Evolutionary conservation across 169 alveolate species (phyloP), one percentile per base, ranked within the genome.

Genomic region (Hepatocystis sp.): DNA sequence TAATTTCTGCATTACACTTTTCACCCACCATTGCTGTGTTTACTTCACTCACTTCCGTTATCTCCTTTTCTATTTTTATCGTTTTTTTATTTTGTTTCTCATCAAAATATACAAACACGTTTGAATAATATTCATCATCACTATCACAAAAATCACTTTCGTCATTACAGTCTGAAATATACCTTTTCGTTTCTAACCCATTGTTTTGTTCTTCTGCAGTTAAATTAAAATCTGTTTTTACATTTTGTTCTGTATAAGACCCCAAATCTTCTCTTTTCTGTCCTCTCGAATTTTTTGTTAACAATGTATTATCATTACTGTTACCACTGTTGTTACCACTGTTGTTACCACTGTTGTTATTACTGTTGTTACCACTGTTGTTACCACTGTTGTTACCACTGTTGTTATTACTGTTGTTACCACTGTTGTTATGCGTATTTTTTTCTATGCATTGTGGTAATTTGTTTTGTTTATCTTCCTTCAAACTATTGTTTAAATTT

Each of bases 41-140:
- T 1, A 11, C 32, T 11, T 56, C 60, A n/a, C n/a, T n/a, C n/a
- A n/a, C n/a, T n/a, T n/a, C n/a, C n/a, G n/a, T n/a, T n/a, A n/a
- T n/a, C 15, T 64, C 67, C 11, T 55, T 55, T 2, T 40, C 60
- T 30, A 84, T 61, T 66, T 46, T 56, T 23, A 63, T 53, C n/a
- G 86, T 86, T 47, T 86, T 46, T 15, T 88, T 93, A 25, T 90
- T 68, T 58, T 94, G 88, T 51, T 65, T 85, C 84, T 91, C 90
- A 42, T 32, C 76, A 44, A 46, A 78, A 66, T 66, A 86, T 17
- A 53, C 66, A 47, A 64, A 61, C 46, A 58, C 63, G 25, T 53
- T 58, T 0, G 88, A 40, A 46, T 63, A 61, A 61, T 81, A 71
- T 30, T 56, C 67, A 13, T 67, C 85, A 25, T 84, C 58, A 58